Percentiles rank a stretch among this genome's conserved stretches.
Evolutionary conservation across 441 rosid species (phyloP).

Genomic region (Gossypium schwendimanii): DNA sequence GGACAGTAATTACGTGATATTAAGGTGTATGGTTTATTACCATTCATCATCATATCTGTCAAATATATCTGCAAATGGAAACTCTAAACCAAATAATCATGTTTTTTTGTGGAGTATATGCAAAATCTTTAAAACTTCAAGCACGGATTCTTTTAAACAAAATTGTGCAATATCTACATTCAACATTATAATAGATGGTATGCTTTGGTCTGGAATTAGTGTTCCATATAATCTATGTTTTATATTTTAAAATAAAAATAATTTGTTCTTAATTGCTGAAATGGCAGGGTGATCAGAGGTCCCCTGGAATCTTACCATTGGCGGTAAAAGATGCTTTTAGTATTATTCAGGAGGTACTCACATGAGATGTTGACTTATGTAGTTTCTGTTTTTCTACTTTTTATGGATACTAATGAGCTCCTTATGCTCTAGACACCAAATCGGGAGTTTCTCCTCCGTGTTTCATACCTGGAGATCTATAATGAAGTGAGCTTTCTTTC

Average conservation of each 20-base stretch:
- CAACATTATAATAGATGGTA: background rate
- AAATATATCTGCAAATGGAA: background rate
- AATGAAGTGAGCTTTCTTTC: constrained; percentile 64
- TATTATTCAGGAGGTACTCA: constrained; percentile 89
- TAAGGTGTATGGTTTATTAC: background rate
- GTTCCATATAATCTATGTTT: background rate
- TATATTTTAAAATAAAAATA: constrained; percentile 15
- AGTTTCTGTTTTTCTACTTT: constrained; percentile 15
- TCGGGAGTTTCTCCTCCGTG: constrained; percentile 91
- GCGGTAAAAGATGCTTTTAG: constrained; percentile 98
- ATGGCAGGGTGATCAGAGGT: constrained; percentile 99
- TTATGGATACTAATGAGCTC: constrained; percentile 17
- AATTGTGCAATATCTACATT: constrained; percentile 3
- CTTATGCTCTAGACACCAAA: constrained; percentile 68
- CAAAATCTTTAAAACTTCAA: constrained; percentile 4
- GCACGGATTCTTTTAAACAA: background rate
- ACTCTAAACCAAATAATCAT: background rate
- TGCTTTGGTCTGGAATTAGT: constrained; percentile 12
- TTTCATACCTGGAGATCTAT: constrained; percentile 93
- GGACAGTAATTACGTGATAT: background rate
- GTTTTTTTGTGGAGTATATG: background rate
- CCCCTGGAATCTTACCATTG: constrained; percentile 95
- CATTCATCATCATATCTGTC: background rate
- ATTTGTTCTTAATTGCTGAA: constrained; percentile 13
- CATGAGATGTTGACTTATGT: constrained; percentile 17